These are phyloP conservation scores for Metschnikowia drakensbergensis DNA, from an alignment of 805 yeast genomes.

Conservation along the genomic window DNA sequence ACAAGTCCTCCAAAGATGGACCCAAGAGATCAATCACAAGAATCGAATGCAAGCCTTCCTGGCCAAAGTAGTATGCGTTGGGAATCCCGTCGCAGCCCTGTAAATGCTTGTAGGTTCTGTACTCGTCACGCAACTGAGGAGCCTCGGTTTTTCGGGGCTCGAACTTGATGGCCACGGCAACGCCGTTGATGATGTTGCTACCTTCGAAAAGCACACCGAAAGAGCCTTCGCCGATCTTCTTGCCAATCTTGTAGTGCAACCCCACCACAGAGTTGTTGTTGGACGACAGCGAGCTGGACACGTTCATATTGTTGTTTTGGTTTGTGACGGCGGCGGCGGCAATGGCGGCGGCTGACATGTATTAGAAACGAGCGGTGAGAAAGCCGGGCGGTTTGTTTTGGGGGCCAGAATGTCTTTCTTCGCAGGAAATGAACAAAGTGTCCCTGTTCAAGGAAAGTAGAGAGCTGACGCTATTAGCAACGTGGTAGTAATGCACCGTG, in stretches of 20 bases:
- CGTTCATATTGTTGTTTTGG: conserved; percentile 19
- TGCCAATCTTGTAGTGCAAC: conserved; percentile 72
- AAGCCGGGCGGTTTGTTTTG: not conserved
- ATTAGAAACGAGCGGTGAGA: not conserved
- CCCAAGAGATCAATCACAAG: conserved; percentile 73
- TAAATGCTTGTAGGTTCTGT: conserved; percentile 69
- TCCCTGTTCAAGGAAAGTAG: not conserved
- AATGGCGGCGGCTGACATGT: conserved; percentile 35
- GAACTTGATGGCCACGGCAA: conserved; percentile 72
- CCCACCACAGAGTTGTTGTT: conserved; percentile 47
- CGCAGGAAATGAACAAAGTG: not conserved
- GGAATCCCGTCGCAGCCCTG: conserved; percentile 72
- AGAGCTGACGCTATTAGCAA: conserved; percentile 3
- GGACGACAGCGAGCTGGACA: conserved; percentile 16
- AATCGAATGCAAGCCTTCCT: conserved; percentile 77
- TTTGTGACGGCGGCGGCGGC: conserved; percentile 38
- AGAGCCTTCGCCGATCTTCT: conserved; percentile 84
- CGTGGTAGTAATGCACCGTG: not conserved
- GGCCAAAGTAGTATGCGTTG: conserved; percentile 81
- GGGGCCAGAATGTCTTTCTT: not conserved
- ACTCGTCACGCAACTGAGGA: conserved; percentile 79
- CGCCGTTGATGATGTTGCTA: conserved; percentile 61
- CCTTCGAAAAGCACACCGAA: conserved; percentile 86
- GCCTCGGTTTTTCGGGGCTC: conserved; percentile 80
- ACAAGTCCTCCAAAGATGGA: conserved; percentile 77